Evolutionary conservation across 768 basidiomycete genomes (phyloP).

Genomic region (Tricholoma furcatifolium): DNA sequence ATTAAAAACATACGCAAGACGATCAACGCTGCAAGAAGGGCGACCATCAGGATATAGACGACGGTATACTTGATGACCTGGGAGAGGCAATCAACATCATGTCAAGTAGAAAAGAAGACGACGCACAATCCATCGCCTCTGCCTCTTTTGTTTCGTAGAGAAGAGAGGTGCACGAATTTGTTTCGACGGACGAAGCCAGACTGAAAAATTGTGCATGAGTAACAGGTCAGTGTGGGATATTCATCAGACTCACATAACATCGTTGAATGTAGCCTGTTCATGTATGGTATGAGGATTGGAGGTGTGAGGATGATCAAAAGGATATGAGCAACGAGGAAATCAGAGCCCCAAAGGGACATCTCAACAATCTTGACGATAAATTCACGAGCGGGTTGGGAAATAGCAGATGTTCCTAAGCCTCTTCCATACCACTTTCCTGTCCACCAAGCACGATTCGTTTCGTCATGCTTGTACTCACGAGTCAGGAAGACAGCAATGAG

Average conservation of each 20-base stretch:
- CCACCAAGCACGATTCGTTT: constrained; percentile 99
- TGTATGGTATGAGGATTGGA: constrained; percentile 81
- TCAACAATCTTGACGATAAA: constrained; percentile 98
- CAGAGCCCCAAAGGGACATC: constrained; percentile 95
- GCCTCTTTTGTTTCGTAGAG: constrained; percentile 91
- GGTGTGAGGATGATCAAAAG: constrained; percentile 86
- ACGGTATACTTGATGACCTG: constrained; percentile 84
- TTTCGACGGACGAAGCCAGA: constrained; percentile 95
- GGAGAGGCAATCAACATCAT: constrained; percentile 1
- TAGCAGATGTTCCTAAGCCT: constrained; percentile 81
- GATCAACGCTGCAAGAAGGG: constrained; percentile 78
- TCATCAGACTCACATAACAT: constrained; percentile 71
- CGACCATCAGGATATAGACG: constrained; percentile 76
- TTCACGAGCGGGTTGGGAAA: constrained; percentile 96
- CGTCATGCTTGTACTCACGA: constrained; percentile 97
- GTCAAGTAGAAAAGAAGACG: background rate
- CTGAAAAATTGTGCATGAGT: constrained; percentile 33
- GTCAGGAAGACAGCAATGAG: constrained; percentile 92
- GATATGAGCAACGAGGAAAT: constrained; percentile 85
- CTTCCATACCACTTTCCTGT: constrained; percentile 97
- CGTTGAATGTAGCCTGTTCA: constrained; percentile 88
- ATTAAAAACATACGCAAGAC: constrained; percentile 63
- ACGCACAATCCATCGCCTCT: constrained; percentile 86
- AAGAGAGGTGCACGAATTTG: constrained; percentile 92
- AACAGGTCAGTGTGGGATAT: too few species aligned